A percentile compares a stretch with the other conserved stretches of the same genome.
phyloP scores from a whole-genome alignment of 139 green algal genomes.

The Yamagishiella unicocca region DNA sequence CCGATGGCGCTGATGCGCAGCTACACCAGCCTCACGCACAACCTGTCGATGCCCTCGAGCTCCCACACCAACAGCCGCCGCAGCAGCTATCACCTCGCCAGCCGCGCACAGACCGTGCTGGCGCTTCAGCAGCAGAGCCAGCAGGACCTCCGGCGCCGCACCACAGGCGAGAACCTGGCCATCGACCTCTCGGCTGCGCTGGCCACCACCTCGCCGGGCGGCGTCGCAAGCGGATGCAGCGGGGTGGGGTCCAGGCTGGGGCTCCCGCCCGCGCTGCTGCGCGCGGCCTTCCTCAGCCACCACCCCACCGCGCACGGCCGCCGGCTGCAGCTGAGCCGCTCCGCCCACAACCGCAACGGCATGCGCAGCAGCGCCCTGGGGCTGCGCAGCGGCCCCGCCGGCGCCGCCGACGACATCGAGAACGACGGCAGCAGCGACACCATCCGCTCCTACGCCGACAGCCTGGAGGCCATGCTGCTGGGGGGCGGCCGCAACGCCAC shows the following conservation, averaged over 20 bases:
- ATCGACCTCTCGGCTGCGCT: background rate
- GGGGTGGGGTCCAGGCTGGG: too few species aligned
- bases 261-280: background rate
- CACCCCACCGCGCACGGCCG: background rate
- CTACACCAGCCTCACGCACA: background rate
- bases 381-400: background rate
- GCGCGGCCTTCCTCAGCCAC: constrained; percentile 10
- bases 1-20: background rate
- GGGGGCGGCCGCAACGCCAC: background rate
- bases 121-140: background rate
- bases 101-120: background rate
- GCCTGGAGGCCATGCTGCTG: constrained; percentile 30
- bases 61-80: background rate
- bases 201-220: background rate
- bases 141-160: background rate
- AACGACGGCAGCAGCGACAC: constrained; percentile 40
- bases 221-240: too few species aligned
- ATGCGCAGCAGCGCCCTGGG: background rate
- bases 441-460: constrained; percentile 20
- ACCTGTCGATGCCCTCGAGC: background rate
- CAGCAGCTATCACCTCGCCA: background rate
- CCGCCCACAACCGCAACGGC: background rate
- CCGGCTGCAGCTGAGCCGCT: background rate
- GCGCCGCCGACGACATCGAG: background rate
- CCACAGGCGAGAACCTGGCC: background rate